A percentile compares a stretch with the other conserved stretches of the same genome.
Conservation (phyloP, 495 filamentous ascomycete species). For the Margaritispora aquatica region DNA sequence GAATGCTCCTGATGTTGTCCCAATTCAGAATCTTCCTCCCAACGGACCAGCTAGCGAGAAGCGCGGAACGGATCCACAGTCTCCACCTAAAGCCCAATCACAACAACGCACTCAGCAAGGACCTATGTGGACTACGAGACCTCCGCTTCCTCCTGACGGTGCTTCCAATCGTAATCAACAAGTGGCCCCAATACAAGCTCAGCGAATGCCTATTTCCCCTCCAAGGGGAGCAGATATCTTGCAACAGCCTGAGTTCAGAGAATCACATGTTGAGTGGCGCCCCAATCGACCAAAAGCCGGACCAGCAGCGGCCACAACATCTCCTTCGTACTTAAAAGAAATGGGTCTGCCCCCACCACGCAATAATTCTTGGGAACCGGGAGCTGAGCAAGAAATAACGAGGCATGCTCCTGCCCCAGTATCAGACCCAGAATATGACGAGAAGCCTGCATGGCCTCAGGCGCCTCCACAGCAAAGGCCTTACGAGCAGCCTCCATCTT, state of each 20-base stretch:
- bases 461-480: slow-evolving; percentile 13
- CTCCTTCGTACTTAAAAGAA: slow-evolving; percentile 7
- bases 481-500: slow-evolving; percentile 31
- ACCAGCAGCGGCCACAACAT: neutral
- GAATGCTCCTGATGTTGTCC: neutral
- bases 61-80: neutral
- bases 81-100: neutral
- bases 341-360: slow-evolving; percentile 3
- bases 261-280: slow-evolving; percentile 20
- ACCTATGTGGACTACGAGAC: neutral
- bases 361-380: slow-evolving; percentile 11
- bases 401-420: slow-evolving; percentile 3
- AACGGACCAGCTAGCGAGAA: neutral
- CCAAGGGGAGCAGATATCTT: neutral
- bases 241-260: neutral
- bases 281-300: slow-evolving; percentile 16
- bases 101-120: neutral
- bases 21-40: neutral
- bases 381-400: neutral
- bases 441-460: neutral
- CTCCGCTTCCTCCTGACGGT: neutral
- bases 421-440: neutral
- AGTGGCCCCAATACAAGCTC: neutral
- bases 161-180: slow-evolving; percentile 3
- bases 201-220: neutral